phyloP scores from a whole-genome alignment of 225 moss, liverwort and hornwort species.

The Sphagnum contortum region DNA sequence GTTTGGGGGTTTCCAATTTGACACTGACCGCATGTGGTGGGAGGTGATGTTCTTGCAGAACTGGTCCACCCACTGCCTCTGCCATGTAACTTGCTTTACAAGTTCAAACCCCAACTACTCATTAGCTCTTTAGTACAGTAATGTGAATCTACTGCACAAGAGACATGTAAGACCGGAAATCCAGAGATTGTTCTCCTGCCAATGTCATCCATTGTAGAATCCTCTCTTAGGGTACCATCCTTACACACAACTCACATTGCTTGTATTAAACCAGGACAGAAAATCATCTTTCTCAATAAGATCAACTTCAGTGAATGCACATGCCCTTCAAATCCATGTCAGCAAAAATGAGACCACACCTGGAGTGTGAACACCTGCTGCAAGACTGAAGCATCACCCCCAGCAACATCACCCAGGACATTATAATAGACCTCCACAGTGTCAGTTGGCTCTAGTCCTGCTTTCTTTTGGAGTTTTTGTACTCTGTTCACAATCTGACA shows the following conservation, averaged over 20 bases:
- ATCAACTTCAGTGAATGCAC: too few relatives aligned
- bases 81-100: slow-evolving; percentile 56
- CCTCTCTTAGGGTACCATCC: too few relatives aligned
- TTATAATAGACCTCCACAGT: slow-evolving; percentile 63
- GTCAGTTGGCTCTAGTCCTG: slow-evolving; percentile 87
- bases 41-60: slow-evolving; percentile 40
- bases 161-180: too few relatives aligned
- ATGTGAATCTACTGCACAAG: too few relatives aligned
- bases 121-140: too few relatives aligned
- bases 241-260: too few relatives aligned
- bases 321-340: neutral
- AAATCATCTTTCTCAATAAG: too few relatives aligned
- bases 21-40: slow-evolving; percentile 53
- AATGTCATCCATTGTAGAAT: too few relatives aligned
- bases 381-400: slow-evolving; percentile 35
- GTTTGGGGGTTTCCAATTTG: too few relatives aligned
- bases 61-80: slow-evolving; percentile 49
- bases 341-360: slow-evolving; percentile 21
- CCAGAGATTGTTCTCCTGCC: too few relatives aligned
- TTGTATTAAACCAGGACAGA: too few relatives aligned
- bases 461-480: slow-evolving; percentile 85
- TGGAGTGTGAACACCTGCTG: slow-evolving; percentile 57
- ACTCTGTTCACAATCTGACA: slow-evolving; percentile 90
- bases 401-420: slow-evolving; percentile 19
- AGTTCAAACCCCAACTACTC: neutral